Percentiles rank a stretch among this genome's conserved stretches.
Conservation (phyloP, 169 alveolate genomes). For the Eimeria acervulina region DNA sequence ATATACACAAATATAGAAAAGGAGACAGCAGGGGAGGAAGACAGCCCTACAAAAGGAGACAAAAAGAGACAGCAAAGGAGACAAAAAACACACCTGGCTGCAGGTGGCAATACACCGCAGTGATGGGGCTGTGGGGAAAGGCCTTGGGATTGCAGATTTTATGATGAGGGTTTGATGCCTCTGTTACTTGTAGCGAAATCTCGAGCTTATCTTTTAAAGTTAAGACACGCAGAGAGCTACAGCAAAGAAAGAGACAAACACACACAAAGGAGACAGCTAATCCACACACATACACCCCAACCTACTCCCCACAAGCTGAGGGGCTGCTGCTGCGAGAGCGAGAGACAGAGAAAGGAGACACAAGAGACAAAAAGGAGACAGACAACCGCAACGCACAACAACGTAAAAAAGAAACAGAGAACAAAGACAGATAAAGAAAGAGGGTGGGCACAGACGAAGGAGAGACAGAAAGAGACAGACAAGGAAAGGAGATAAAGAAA, state of each 20-base stretch:
- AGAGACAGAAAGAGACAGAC: not conserved
- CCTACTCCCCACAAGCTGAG: not conserved
- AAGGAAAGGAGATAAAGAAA: not conserved
- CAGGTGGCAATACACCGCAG: constrained; percentile 29
- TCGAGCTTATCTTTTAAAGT: constrained; percentile 29
- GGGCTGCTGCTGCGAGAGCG: not conserved
- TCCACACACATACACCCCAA: not conserved
- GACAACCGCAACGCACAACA: too few relatives aligned
- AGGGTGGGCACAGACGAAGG: not conserved
- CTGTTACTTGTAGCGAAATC: constrained; percentile 12
- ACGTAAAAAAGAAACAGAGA: too few relatives aligned
- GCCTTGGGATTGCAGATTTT: constrained; percentile 11
- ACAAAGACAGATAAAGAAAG: too few relatives aligned
- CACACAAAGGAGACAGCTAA: not conserved
- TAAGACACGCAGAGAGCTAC: constrained; percentile 1
- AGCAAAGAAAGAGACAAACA: not conserved
- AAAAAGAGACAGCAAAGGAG: not conserved
- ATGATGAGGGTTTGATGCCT: not conserved
- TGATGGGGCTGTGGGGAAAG: not conserved
- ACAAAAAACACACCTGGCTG: not conserved
- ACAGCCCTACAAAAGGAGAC: not conserved
- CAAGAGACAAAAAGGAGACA: not conserved
- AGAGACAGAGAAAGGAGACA: not conserved
- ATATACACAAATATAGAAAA: not conserved
- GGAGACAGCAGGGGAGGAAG: not conserved